Conservation (phyloP, 768 basidiomycete species). For the Collybia sp. region DNA sequence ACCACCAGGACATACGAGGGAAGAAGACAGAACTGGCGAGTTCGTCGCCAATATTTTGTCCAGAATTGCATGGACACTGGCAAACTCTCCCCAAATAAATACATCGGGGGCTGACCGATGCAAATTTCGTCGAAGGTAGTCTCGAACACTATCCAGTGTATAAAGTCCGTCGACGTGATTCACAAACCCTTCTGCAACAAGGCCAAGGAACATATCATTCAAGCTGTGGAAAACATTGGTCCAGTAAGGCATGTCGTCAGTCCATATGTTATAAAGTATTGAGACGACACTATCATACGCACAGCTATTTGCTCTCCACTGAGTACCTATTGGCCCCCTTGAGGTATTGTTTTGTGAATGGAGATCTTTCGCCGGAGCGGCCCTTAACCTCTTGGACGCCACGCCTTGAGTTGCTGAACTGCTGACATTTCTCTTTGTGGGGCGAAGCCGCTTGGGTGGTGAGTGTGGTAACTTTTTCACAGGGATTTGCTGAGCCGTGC, state of each 20-base stretch:
- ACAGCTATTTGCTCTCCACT: conserved; percentile 23
- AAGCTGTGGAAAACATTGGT: background rate
- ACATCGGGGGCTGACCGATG: background rate
- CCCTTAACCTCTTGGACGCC: too few relatives aligned
- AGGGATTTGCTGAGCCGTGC: background rate
- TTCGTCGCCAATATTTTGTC: too few relatives aligned
- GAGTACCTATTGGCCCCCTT: conserved; percentile 7
- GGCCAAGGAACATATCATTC: background rate
- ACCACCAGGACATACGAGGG: too few relatives aligned
- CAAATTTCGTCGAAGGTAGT: background rate
- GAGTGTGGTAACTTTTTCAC: background rate
- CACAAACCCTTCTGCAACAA: background rate
- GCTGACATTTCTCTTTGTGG: background rate
- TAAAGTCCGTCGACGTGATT: background rate
- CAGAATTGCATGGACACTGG: too few relatives aligned
- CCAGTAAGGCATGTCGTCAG: background rate
- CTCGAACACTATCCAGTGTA: background rate
- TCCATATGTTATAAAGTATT: conserved; percentile 17
- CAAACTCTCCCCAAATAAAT: background rate
- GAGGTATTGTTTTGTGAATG: background rate
- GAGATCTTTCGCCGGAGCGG: too few relatives aligned
- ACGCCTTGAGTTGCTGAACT: too few relatives aligned
- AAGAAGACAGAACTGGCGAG: too few relatives aligned
- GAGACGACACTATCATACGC: conserved; percentile 23
- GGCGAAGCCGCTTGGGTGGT: too few relatives aligned